Percentiles rank a stretch among this genome's conserved stretches.
These are phyloP conservation scores for Sclerospora graminicola DNA, from an alignment of 352 stramenopile genomes.

Conservation along the genomic window DNA sequence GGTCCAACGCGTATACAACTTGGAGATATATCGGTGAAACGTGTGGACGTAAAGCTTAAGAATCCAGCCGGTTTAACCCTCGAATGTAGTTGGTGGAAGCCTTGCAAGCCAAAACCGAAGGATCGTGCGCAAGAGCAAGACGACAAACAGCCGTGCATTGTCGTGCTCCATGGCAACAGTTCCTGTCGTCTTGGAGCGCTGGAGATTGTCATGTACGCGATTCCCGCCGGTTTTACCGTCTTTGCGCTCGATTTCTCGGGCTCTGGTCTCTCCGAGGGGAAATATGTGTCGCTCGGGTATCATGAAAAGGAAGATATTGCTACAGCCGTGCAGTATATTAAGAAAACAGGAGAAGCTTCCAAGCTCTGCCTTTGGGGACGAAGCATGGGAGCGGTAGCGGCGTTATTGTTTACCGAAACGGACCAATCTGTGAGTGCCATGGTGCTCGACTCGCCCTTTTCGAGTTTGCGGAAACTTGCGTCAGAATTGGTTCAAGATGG, in stretches of 20 bases:
- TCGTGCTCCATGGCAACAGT: slow-evolving; percentile 79
- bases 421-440: slow-evolving; percentile 60
- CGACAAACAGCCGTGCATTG: slow-evolving; percentile 51
- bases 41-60: slow-evolving; percentile 64
- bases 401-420: slow-evolving; percentile 51
- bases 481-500: slow-evolving; percentile 73
- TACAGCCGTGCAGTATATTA: slow-evolving; percentile 57
- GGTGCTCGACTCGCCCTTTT: slow-evolving; percentile 79
- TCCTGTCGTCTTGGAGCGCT: slow-evolving; percentile 61
- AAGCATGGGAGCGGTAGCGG: slow-evolving; percentile 72
- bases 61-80: slow-evolving; percentile 62
- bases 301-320: slow-evolving; percentile 70
- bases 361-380: slow-evolving; percentile 66
- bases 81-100: slow-evolving; percentile 85
- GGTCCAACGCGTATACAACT: slow-evolving; percentile 49
- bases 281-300: slow-evolving; percentile 77
- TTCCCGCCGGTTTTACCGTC: slow-evolving; percentile 70
- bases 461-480: slow-evolving; percentile 56
- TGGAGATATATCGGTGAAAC: slow-evolving; percentile 44
- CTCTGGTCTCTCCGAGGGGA: slow-evolving; percentile 66
- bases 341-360: slow-evolving; percentile 35
- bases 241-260: slow-evolving; percentile 76
- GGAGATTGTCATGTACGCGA: slow-evolving; percentile 68
- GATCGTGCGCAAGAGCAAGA: slow-evolving; percentile 4
- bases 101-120: slow-evolving; percentile 14